phyloP scores from a whole-genome alignment of 192 early-diverging fungal species.

The Coemansia sp. region DNA sequence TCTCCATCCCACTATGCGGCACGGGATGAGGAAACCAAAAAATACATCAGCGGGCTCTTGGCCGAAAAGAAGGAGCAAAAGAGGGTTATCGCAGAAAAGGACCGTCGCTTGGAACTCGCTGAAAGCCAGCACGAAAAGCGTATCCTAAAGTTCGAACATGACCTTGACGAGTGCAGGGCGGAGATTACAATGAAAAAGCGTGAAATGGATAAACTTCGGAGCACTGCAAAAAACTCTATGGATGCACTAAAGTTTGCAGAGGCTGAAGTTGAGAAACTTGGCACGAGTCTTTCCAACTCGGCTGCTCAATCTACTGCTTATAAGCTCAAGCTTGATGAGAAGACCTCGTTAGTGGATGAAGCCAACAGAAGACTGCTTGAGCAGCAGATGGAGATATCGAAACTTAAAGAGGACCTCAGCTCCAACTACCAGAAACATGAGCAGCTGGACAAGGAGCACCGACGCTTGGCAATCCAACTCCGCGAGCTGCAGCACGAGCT shows the following conservation, averaged over 20 bases:
- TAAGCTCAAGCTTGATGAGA: conserved; percentile 37
- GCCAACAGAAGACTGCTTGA: conserved; percentile 27
- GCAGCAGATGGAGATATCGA: conserved; percentile 32
- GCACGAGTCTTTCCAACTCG: conserved; percentile 32
- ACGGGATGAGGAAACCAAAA: conserved; percentile 14
- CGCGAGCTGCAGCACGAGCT: conserved; percentile 40
- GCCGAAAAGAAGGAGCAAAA: conserved; percentile 37
- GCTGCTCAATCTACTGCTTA: conserved; percentile 27
- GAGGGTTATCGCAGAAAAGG: conserved; percentile 22
- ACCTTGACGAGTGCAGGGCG: conserved; percentile 42
- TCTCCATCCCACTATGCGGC: conserved; percentile 30
- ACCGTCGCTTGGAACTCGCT: conserved; percentile 31
- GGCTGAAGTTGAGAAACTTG: conserved; percentile 35
- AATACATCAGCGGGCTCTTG: conserved; percentile 24
- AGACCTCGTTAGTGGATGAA: conserved; percentile 16
- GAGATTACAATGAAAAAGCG: conserved; percentile 50
- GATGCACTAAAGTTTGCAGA: conserved; percentile 37
- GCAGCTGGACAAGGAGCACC: conserved; percentile 25
- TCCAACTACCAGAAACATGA: conserved; percentile 36
- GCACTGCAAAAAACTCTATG: conserved; percentile 14
- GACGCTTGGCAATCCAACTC: conserved; percentile 26
- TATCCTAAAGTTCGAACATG: conserved; percentile 22
- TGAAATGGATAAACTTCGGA: conserved; percentile 47
- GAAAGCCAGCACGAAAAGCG: conserved; percentile 38
- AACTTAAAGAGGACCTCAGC: conserved; percentile 24